Base-by-base conservation (phyloP, 2,329 filamentous ascomycete genomes). In the Harringtonia aguacate region DNA sequence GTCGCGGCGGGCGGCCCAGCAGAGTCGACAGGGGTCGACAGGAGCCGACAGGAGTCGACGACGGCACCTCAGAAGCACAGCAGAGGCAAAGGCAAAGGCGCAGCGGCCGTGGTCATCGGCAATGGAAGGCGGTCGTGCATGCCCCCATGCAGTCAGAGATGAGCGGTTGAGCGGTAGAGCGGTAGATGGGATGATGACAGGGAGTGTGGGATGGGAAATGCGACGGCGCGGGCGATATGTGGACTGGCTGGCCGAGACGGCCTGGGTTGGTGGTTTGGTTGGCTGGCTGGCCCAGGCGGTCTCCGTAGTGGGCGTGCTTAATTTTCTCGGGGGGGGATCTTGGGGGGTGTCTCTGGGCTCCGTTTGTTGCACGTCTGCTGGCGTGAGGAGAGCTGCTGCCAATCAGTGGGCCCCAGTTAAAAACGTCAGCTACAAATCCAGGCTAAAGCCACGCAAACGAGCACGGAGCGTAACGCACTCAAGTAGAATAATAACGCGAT, bases 141-240 rank as follows among this genome's bases (percentile, higher is more conserved):
- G 33, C 36, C 24, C 31, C 36, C 43, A 24, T 21, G 31, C 24
- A 36, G 17, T 18, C 18, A 36, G 20, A 3, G 29, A 5, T 12
- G 24, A 20, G 17, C 29, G 38, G 30, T 20, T 22, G 33, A 34
- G 34, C 14, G 41, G 34, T 9, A 21, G 29, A 10, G 24, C 20
- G 22, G 15, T 21, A 4, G 41, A 43, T 43, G 41, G 36, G 36
- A 24, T 39, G 41, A 43, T 43, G 33, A 18, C 33, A 18, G 18
- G n/a, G 18, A 18, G 41, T 28, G 36, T 38, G 41, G 35, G 41
- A 38, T 38, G 29, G 41, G 33, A 43, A 18, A 43, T 43, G 41
- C 41, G 41, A 43, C 41, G n/a, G 41, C 41, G 41, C 41, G 28
- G 41, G 34, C 41, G 41, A 43, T 30, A 37, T 43, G 41, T n/a